Evolutionary conservation across 2,329 filamentous ascomycete species (phyloP).

Genomic region (Paraphoma chrysanthemicola): DNA sequence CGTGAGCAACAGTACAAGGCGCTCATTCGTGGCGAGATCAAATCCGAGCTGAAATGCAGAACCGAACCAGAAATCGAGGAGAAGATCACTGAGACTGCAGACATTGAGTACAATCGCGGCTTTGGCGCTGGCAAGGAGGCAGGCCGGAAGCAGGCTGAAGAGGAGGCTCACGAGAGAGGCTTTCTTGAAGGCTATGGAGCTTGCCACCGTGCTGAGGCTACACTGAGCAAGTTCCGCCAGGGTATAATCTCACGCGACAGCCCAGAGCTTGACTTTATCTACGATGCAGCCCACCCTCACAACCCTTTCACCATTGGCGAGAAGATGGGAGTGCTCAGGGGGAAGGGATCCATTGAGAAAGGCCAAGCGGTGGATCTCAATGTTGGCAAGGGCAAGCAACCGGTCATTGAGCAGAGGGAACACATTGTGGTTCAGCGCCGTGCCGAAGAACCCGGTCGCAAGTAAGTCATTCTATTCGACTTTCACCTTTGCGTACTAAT

Average conservation of each 20-base stretch:
- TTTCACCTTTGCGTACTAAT: neutral
- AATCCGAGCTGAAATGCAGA: constrained; percentile 7
- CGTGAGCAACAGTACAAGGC: constrained; percentile 29
- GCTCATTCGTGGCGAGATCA: constrained; percentile 6
- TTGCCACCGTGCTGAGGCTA: constrained; percentile 12
- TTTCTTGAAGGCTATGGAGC: constrained; percentile 30
- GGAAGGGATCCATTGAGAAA: too few species aligned
- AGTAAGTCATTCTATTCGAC: constrained; percentile 5
- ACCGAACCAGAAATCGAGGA: neutral
- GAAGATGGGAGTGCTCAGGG: constrained; percentile 3
- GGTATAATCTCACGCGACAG: constrained; percentile 22
- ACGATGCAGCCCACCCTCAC: constrained; percentile 19
- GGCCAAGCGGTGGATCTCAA: too few species aligned
- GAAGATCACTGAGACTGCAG: constrained; percentile 2
- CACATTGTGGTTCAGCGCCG: neutral
- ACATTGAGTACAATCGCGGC: constrained; percentile 18
- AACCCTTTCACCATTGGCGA: constrained; percentile 22
- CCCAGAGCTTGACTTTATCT: constrained; percentile 26
- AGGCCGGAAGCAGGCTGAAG: neutral
- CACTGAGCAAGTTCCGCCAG: constrained; percentile 16
- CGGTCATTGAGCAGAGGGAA: neutral
- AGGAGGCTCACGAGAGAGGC: neutral
- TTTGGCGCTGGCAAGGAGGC: constrained; percentile 6
- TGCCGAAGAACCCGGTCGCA: neutral
- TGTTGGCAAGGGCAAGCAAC: neutral